Evolutionary conservation across 1,284 basidiomycete genomes (phyloP), one percentile per base, ranked within the genome.

Genomic region (Puccinia novopanici): DNA sequence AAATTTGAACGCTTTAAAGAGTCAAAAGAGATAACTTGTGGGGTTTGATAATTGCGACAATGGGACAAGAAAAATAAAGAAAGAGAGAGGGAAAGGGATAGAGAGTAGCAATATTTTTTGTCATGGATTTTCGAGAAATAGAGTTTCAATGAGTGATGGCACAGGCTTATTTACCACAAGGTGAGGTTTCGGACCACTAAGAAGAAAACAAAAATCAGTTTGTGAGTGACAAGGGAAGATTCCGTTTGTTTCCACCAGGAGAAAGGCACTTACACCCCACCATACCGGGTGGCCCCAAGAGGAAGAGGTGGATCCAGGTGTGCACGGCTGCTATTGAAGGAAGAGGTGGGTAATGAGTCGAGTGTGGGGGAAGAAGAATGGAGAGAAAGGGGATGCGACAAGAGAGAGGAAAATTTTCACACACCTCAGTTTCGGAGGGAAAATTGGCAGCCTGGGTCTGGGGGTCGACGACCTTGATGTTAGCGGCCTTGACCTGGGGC

Each of bases 271-370:
- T 67, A 67, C 63, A 67, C 63, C 63, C 63, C 63, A 67, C 63
- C 63, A 67, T 67, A 67, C 63, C 42, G 63, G 63, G 37, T 67
- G 63, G 19, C 63, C 63, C 63, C 63, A 67, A 15, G 63, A 67
- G 9, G 63, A 67, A 27, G 59, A 9, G 17, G 40, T 5, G 15
- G 63, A 12, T 48, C 63, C 63, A 27, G 63, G n/a, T 45, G 63
- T 22, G 37, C 63, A 67, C 22, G 63, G 63, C 63, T 67, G n/a
- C n/a, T 48, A 27, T 27, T 6, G 15, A 9, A 65, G 42, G 10
- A 42, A 42, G 2, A 65, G 6, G 10, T 4, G 34, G 8, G 42
- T 17, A 48, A 67, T 67, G 13, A 67, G 42, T 67, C 24, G 12
- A 17, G 3, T 6, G 22, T n/a, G 12, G 17, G 10, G n/a, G 24